Percentiles rank a stretch among this genome's conserved stretches.
These are phyloP conservation scores for Acanthamoeba royreba DNA, from an alignment of 208 protist genomes.

Conservation along the genomic window DNA sequence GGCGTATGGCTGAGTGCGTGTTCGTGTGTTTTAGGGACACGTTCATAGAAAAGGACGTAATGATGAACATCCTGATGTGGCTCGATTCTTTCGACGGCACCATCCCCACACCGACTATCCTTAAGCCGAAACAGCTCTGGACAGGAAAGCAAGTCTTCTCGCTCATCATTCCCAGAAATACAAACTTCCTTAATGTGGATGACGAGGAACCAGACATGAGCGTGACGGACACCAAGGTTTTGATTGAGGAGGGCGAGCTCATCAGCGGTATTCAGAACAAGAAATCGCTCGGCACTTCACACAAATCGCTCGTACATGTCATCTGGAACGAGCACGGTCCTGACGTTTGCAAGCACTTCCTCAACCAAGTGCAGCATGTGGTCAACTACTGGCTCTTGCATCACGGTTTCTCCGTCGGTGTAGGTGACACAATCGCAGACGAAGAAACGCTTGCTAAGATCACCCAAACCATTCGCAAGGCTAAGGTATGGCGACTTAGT, in stretches of 20 bases:
- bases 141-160: conserved; percentile 99
- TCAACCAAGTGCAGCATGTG: conserved; percentile 92
- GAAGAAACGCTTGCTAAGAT: conserved; percentile 89
- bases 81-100: conserved; percentile 90
- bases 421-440: conserved; percentile 97
- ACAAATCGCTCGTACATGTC: conserved; percentile 89
- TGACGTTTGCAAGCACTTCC: conserved; percentile 87
- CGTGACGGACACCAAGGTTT: conserved; percentile 63
- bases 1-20: too few species aligned
- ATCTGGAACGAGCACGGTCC: conserved; percentile 96
- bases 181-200: conserved; percentile 86
- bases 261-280: conserved; percentile 77
- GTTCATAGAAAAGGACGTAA: conserved; percentile 94
- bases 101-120: conserved; percentile 95
- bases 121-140: conserved; percentile 97
- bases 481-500: neutral
- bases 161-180: conserved; percentile 91
- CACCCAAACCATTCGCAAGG: conserved; percentile 83
- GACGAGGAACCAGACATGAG: conserved; percentile 80
- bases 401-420: conserved; percentile 95
- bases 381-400: conserved; percentile 97
- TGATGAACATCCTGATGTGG: conserved; percentile 98
- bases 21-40: conserved; percentile 94
- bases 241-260: conserved; percentile 62
- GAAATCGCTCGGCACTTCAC: conserved; percentile 65